Conservation (phyloP, 1,284 basidiomycete species). For the Microbotryum silenes-acaulis region DNA sequence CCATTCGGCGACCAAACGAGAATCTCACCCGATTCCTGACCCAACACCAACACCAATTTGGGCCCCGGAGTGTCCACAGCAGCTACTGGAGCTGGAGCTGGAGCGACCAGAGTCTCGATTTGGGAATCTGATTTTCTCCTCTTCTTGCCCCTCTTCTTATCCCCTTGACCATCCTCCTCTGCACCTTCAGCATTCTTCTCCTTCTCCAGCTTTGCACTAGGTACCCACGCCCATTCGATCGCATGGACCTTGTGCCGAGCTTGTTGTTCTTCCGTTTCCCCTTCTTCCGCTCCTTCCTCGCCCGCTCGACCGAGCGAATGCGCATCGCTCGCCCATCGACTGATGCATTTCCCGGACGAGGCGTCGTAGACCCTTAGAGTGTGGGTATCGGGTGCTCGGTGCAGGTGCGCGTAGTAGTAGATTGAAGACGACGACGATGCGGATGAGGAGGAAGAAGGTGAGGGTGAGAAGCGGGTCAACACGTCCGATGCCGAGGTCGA, state of each 20-base stretch:
- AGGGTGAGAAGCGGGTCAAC: constrained; percentile 3
- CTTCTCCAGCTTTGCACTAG: not conserved
- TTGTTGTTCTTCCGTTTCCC: constrained; percentile 3
- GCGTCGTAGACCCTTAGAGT: constrained; percentile 26
- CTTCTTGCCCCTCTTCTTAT: constrained; percentile 28
- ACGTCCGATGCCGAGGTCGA: constrained; percentile 15
- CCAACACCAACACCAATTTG: constrained; percentile 21
- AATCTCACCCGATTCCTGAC: constrained; percentile 23
- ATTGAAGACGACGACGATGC: not conserved
- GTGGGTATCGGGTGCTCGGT: constrained; percentile 26
- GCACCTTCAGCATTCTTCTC: not conserved
- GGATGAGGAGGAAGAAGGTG: constrained; percentile 5
- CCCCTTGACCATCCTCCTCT: constrained; percentile 5
- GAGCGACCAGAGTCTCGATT: constrained; percentile 9
- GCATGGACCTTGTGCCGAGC: constrained; percentile 13
- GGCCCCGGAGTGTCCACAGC: not conserved
- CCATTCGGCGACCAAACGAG: constrained; percentile 27
- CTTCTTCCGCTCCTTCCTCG: not conserved
- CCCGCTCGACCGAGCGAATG: no score
- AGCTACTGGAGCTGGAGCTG: not conserved
- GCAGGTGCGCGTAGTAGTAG: constrained; percentile 27
- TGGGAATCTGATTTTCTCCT: constrained; percentile 27
- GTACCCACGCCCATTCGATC: constrained; percentile 24
- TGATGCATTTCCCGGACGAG: constrained; percentile 22
- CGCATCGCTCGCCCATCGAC: constrained; percentile 26